Conservation (phyloP, 2,329 filamentous ascomycete genomes). For the Botrytis deweyae region DNA sequence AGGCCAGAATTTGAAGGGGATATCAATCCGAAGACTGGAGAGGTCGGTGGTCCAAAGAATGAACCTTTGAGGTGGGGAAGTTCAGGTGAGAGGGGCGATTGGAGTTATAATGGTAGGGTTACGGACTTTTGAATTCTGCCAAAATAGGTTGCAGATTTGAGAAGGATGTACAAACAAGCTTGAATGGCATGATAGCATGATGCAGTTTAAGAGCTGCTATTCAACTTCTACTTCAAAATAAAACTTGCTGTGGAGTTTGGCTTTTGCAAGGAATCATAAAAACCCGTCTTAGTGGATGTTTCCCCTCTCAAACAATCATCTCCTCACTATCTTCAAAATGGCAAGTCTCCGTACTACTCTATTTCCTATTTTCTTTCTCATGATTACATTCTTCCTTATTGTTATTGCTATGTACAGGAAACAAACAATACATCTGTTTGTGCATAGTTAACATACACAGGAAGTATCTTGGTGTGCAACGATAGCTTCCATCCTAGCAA, state of each 20-base stretch:
- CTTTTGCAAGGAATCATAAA: neutral
- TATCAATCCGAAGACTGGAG: conserved; percentile 86
- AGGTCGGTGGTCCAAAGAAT: conserved; percentile 96
- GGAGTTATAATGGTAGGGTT: conserved; percentile 93
- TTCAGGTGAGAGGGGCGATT: conserved; percentile 61
- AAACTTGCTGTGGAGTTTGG: neutral
- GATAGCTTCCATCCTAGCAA: neutral
- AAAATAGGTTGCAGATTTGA: neutral
- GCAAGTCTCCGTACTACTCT: neutral
- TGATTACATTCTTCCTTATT: neutral
- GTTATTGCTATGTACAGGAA: neutral
- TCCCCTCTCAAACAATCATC: neutral
- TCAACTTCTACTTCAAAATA: neutral
- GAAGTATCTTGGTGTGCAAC: neutral
- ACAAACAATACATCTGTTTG: neutral
- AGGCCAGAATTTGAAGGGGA: conserved; percentile 93
- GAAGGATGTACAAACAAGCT: neutral
- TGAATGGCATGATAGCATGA: neutral
- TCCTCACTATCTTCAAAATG: neutral
- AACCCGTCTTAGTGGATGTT: neutral
- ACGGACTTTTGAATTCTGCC: conserved; percentile 71
- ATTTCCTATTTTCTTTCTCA: neutral
- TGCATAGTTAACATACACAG: neutral
- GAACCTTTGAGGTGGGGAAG: conserved; percentile 88
- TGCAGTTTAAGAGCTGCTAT: neutral